Percentiles rank a stretch among this genome's conserved stretches.
phyloP scores from a whole-genome alignment of 2,329 filamentous ascomycete genomes.

The Colletotrichum higginsianum region DNA sequence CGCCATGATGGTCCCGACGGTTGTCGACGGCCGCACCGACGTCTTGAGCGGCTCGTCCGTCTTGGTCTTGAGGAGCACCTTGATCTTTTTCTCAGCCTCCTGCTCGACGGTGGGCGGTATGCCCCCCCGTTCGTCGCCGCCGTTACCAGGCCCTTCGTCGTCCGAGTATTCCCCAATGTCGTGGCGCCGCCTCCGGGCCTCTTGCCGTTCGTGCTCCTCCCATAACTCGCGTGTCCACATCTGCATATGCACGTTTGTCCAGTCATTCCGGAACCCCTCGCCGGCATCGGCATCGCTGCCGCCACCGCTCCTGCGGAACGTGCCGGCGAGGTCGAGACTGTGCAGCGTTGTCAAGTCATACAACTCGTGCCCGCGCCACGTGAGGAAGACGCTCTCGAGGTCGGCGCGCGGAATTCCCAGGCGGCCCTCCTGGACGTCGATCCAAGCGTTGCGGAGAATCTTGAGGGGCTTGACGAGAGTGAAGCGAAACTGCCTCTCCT shows the following conservation, averaged over 20 bases:
- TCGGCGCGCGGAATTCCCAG: constrained; percentile 56
- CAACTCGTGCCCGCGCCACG: constrained; percentile 81
- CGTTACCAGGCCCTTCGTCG: constrained; percentile 44
- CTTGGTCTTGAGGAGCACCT: constrained; percentile 68
- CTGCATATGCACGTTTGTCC: constrained; percentile 78
- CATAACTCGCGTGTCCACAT: constrained; percentile 81
- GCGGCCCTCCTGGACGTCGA: constrained; percentile 68
- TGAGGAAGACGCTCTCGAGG: constrained; percentile 77
- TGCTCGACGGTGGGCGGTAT: constrained; percentile 42
- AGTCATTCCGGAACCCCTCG: constrained; percentile 64
- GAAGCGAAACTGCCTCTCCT: constrained; percentile 71
- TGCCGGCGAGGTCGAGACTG: constrained; percentile 71
- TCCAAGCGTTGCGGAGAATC: constrained; percentile 79
- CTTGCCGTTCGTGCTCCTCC: constrained; percentile 61
- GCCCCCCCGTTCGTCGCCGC: constrained; percentile 29
- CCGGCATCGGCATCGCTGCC: constrained; percentile 47
- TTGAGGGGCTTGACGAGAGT: constrained; percentile 78
- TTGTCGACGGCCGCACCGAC: constrained; percentile 68
- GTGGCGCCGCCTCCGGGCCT: constrained; percentile 63
- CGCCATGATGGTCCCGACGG: constrained; percentile 72
- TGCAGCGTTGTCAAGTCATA: constrained; percentile 83
- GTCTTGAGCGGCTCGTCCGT: constrained; percentile 66
- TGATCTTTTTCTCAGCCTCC: constrained; percentile 56
- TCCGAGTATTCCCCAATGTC: constrained; percentile 60
- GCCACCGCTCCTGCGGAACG: constrained; percentile 59